A percentile compares a stretch with the other conserved stretches of the same genome.
Evolutionary conservation across 202 grass and related monocot genomes (phyloP).

Genomic region (Hordeum pubiflorum): DNA sequence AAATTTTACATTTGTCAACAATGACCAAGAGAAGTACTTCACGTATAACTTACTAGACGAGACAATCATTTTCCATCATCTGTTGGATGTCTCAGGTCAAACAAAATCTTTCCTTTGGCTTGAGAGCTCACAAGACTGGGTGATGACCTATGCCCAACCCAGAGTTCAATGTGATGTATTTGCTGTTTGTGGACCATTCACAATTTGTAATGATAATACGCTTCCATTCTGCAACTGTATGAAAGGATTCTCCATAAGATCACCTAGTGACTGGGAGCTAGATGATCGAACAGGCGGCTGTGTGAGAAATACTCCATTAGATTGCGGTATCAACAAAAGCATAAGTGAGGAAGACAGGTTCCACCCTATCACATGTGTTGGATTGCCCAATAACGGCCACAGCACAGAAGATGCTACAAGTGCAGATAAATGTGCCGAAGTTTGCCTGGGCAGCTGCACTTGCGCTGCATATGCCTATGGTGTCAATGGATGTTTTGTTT

Average conservation of each 20-base stretch:
- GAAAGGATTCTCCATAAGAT: background rate
- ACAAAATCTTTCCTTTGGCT: background rate
- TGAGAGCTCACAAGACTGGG: background rate
- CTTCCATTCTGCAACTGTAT: slow-evolving; percentile 12
- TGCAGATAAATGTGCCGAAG: background rate
- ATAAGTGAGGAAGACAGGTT: background rate
- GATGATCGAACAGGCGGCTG: slow-evolving; percentile 3
- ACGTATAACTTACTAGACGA: slow-evolving; percentile 1
- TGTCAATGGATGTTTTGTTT: background rate
- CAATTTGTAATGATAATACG: background rate
- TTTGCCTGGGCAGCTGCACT: background rate
- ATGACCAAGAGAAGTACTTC: slow-evolving; percentile 24
- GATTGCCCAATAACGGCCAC: background rate
- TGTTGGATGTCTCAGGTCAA: background rate
- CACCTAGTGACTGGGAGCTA: background rate
- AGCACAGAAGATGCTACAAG: background rate
- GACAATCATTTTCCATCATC: background rate
- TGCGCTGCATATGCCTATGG: slow-evolving; percentile 19
- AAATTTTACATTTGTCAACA: background rate
- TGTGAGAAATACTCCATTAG: background rate
- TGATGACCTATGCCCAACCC: slow-evolving; percentile 2
- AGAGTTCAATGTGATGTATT: slow-evolving; percentile 10
- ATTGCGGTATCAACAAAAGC: background rate
- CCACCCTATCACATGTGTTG: background rate
- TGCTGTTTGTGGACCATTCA: slow-evolving; percentile 13